Evolutionary conservation across 2,329 filamentous ascomycete species (phyloP).

Genomic region (Botrytis porri): DNA sequence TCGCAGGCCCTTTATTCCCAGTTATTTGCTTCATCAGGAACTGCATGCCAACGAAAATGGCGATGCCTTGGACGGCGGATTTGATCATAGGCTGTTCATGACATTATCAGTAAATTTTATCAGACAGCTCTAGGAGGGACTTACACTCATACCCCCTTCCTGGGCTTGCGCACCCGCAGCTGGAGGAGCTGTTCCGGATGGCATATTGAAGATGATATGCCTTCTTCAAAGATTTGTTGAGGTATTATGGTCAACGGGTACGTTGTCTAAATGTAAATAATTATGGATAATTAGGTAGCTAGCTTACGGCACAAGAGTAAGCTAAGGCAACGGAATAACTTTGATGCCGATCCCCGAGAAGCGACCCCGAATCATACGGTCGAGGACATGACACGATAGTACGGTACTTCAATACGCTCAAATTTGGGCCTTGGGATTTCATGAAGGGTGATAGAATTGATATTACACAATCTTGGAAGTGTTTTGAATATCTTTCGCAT

Average conservation of each 20-base stretch:
- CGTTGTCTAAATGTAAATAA: slow-evolving; percentile 4
- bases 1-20: slow-evolving; percentile 44
- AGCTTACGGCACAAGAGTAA: background rate
- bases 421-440: background rate
- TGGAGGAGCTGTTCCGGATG: slow-evolving; percentile 35
- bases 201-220: slow-evolving; percentile 33
- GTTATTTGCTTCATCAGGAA: slow-evolving; percentile 53
- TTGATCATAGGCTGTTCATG: slow-evolving; percentile 35
- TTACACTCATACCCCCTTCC: slow-evolving; percentile 36
- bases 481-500: background rate
- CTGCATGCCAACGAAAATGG: slow-evolving; percentile 58
- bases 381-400: background rate
- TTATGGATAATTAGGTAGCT: too few species aligned
- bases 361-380: background rate
- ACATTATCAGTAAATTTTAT: slow-evolving; percentile 22
- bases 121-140: slow-evolving; percentile 17
- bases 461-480: background rate
- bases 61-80: slow-evolving; percentile 48
- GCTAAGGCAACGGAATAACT: background rate
- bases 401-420: background rate
- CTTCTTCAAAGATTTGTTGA: background rate
- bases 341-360: background rate
- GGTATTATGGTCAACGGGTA: background rate
- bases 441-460: background rate
- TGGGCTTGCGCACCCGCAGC: slow-evolving; percentile 35